Percentiles rank a stretch among this genome's conserved stretches.
Evolutionary conservation across 805 yeast genomes (phyloP).

Genomic region (Schwanniomyces yamadae): DNA sequence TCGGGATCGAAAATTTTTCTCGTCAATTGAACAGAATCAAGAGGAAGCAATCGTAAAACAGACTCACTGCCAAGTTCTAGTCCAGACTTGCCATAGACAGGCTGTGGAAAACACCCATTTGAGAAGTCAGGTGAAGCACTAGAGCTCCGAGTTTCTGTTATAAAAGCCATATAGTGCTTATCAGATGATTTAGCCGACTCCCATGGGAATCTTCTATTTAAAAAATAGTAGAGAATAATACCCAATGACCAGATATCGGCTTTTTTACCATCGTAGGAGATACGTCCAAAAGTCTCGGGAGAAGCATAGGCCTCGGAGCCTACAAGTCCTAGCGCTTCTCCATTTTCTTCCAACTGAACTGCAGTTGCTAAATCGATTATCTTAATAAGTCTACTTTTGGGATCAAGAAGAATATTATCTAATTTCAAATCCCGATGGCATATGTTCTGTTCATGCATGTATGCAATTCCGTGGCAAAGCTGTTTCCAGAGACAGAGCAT

Average conservation of each 20-base stretch:
- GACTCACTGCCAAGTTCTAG: constrained; percentile 7
- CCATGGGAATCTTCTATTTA: constrained; percentile 46
- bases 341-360: constrained; percentile 8
- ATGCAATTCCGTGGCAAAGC: constrained; percentile 33
- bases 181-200: constrained; percentile 37
- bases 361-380: constrained; percentile 46
- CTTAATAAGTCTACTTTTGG: constrained; percentile 29
- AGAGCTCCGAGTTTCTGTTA: not conserved
- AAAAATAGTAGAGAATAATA: constrained; percentile 35
- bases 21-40: constrained; percentile 5
- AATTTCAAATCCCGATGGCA: constrained; percentile 54
- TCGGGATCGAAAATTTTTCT: constrained; percentile 10
- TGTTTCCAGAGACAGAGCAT: constrained; percentile 41
- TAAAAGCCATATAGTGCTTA: constrained; percentile 14
- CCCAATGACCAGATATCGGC: constrained; percentile 55
- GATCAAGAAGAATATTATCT: constrained; percentile 42
- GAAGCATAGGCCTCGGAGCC: constrained; percentile 48
- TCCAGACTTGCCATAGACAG: not conserved
- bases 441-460: constrained; percentile 35
- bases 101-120: too few species aligned
- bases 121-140: too few species aligned
- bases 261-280: constrained; percentile 40
- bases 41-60: constrained; percentile 9
- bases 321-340: constrained; percentile 41
- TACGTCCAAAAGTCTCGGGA: constrained; percentile 42